Evolutionary conservation across 306 rosid species (phyloP), one percentile per base, ranked within the genome.

Genomic region (Geum urbanum): DNA sequence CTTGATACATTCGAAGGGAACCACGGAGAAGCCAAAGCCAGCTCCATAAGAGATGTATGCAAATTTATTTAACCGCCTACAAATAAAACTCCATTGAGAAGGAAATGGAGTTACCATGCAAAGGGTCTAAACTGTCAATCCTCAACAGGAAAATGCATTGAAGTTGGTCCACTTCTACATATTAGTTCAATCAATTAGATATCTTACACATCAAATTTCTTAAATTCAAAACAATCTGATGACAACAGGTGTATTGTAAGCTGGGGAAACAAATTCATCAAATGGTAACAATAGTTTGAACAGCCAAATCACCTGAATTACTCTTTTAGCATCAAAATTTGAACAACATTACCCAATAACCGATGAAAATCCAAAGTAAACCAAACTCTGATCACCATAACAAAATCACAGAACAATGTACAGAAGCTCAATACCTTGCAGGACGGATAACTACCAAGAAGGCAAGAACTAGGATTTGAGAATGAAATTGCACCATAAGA

Each of bases 1-100:
- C 73, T 78, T 52, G 63, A 69, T 50, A 78, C 82, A n/a, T 59
- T 46, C 7, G 74, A 58, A 44, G 69, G 72, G 61, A 46, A 73
- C 27, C 76, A 51, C 12, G 69, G 43, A 52, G 83, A 82, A 40
- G 47, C 72, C 61, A 80, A 72, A 68, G 77, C 70, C 78, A 87
- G n/a, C 1, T 80, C 81, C 89, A 84, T 86, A 63, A 19, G 16
- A 41, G 49, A 69, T 20, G 1, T 15, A 11, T 43, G 13, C 63
- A 71, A 20, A 49, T 71, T 71, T 24, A 72, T 46, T 46, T 24
- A 52, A 14, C 22, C 18, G 50, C 48, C 50, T 69, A 16, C 56
- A 51, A 22, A 14, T 16, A 69, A 48, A 32, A 63, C 53, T 32
- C 20, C 9, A 58, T 27, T 8, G 12, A 61, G 13, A 15, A 37